A percentile compares a stretch with the other conserved stretches of the same genome.
Conservation (phyloP, 2,329 filamentous ascomycete species). For the Ramularia endophylla region DNA sequence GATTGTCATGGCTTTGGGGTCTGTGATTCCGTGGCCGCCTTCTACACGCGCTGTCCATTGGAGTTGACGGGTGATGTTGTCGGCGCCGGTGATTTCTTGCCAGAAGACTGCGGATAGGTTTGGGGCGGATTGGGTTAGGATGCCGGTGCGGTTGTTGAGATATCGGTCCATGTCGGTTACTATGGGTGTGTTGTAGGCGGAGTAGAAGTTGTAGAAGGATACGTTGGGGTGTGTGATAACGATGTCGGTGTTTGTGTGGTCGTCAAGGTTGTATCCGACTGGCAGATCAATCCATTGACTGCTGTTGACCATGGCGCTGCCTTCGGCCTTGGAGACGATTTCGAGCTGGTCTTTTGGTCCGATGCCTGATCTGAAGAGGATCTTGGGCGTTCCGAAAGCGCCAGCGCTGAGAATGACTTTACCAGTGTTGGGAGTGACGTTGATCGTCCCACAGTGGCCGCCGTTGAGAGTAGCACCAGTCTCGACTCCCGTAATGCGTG, state of each 20-base stretch:
- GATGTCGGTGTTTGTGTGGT: slow-evolving; percentile 53
- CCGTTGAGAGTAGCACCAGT: slow-evolving; percentile 51
- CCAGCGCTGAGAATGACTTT: slow-evolving; percentile 48
- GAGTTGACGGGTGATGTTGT: slow-evolving; percentile 57
- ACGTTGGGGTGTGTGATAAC: slow-evolving; percentile 48
- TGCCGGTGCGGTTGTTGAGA: slow-evolving; percentile 48
- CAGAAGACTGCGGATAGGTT: slow-evolving; percentile 60
- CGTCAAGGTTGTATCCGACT: slow-evolving; percentile 47
- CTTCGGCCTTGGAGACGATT: slow-evolving; percentile 43
- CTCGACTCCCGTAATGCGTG: slow-evolving; percentile 61
- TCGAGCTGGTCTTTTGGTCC: slow-evolving; percentile 50
- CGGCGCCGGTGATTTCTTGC: slow-evolving; percentile 51
- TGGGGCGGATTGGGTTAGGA: slow-evolving; percentile 58
- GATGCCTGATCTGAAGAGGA: slow-evolving; percentile 59
- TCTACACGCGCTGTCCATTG: slow-evolving; percentile 64
- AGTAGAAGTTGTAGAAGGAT: slow-evolving; percentile 60
- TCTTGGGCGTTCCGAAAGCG: slow-evolving; percentile 58
- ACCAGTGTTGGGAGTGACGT: slow-evolving; percentile 53
- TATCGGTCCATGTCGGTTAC: slow-evolving; percentile 36
- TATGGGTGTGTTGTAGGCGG: slow-evolving; percentile 47
- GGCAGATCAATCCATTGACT: slow-evolving; percentile 47
- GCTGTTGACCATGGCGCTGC: slow-evolving; percentile 38
- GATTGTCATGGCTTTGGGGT: slow-evolving; percentile 37
- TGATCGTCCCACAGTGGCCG: slow-evolving; percentile 55
- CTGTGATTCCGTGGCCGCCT: slow-evolving; percentile 42